Conservation (phyloP, 805 yeast genomes). For the Wickerhamomyces silvicola region DNA sequence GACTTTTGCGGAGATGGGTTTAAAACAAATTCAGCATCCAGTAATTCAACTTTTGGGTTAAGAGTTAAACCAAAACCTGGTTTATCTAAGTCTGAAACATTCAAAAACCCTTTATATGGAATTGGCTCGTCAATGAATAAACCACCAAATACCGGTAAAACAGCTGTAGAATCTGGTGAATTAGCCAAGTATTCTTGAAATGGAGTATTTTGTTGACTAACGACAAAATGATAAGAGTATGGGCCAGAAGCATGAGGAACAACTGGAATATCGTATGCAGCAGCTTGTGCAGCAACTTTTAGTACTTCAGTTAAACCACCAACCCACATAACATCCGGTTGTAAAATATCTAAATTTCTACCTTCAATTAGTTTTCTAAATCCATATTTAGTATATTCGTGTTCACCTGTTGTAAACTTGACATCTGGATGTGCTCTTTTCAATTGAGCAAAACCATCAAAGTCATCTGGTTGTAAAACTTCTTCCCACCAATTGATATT, state of each 20-base stretch:
- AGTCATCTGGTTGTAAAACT: slow-evolving; percentile 45
- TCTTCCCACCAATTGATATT: slow-evolving; percentile 50
- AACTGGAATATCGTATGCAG: slow-evolving; percentile 46
- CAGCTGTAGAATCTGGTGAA: slow-evolving; percentile 40
- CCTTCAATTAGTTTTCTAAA: slow-evolving; percentile 45
- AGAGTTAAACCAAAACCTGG: slow-evolving; percentile 45
- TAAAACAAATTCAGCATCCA: slow-evolving; percentile 33
- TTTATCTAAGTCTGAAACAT: slow-evolving; percentile 34
- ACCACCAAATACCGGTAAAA: slow-evolving; percentile 41
- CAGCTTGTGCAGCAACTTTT: slow-evolving; percentile 41
- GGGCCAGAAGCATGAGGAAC: slow-evolving; percentile 52
- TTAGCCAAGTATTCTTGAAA: slow-evolving; percentile 47
- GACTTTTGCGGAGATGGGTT: slow-evolving; percentile 35
- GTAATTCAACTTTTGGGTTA: slow-evolving; percentile 36
- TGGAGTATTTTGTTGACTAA: slow-evolving; percentile 43
- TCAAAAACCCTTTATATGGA: slow-evolving; percentile 37
- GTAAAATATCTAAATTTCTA: slow-evolving; percentile 40
- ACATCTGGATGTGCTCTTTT: slow-evolving; percentile 41
- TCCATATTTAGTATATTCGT: slow-evolving; percentile 45
- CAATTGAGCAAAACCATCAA: slow-evolving; percentile 39
- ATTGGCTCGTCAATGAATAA: slow-evolving; percentile 42
- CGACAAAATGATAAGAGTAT: slow-evolving; percentile 44
- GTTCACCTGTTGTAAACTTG: slow-evolving; percentile 49
- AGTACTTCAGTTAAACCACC: slow-evolving; percentile 45
- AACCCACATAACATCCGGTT: slow-evolving; percentile 50